A percentile compares a stretch with the other conserved stretches of the same genome.
Conservation (phyloP, 257 asterid species). For the Avicennia marina region DNA sequence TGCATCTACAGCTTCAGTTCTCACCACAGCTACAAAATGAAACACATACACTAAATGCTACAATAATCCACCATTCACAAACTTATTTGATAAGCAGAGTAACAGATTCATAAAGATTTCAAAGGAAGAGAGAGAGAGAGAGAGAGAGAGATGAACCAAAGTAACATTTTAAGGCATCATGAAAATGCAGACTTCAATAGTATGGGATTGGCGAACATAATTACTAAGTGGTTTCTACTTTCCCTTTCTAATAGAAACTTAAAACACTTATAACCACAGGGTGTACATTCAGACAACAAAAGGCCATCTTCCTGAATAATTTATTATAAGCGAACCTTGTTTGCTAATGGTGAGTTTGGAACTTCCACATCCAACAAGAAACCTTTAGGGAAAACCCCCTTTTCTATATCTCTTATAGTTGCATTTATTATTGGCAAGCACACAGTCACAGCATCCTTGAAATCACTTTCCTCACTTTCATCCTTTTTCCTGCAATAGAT, state of each 20-base stretch:
- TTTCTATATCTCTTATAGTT: conserved; percentile 72
- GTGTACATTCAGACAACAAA: no score
- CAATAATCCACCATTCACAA: background rate
- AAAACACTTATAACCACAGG: no score
- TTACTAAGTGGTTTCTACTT: no score
- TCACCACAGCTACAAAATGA: background rate
- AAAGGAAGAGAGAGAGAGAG: no score
- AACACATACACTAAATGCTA: background rate
- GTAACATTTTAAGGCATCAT: no score
- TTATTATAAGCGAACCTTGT: conserved; percentile 49
- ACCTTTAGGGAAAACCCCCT: conserved; percentile 66
- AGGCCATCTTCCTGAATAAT: background rate
- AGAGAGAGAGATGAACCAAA: no score
- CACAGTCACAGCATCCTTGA: conserved; percentile 85
- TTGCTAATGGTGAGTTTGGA: conserved; percentile 70
- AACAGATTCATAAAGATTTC: no score
- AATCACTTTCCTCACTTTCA: conserved; percentile 73
- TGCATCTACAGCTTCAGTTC: no score
- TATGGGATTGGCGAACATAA: no score
- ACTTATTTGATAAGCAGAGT: background rate
- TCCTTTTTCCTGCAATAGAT: conserved; percentile 65
- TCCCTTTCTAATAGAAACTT: no score
- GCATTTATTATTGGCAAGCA: conserved; percentile 77
- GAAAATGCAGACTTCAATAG: no score
- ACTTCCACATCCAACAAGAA: conserved; percentile 68